Conservation (phyloP, 441 rosid species). For the Gossypium lobatum region DNA sequence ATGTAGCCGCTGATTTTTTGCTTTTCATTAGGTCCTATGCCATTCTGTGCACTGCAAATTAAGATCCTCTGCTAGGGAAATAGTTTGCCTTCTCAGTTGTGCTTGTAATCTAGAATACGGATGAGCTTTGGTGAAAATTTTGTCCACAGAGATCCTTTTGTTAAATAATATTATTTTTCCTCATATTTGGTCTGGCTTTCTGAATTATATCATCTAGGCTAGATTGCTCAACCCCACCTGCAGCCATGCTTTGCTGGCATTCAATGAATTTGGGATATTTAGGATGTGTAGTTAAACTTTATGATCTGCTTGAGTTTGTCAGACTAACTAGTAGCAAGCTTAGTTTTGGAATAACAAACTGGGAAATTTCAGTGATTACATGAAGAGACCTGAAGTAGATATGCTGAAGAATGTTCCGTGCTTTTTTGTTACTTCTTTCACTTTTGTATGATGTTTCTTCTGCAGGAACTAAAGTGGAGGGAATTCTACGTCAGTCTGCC, state of each 20-base stretch:
- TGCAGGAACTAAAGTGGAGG: slow-evolving; percentile 82
- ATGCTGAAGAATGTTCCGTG: not conserved
- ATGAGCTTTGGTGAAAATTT: not conserved
- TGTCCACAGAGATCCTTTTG: not conserved
- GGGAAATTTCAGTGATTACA: slow-evolving; percentile 6
- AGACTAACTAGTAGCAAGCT: not conserved
- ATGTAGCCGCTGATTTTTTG: not conserved
- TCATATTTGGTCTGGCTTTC: not conserved
- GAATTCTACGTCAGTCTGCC: slow-evolving; percentile 88
- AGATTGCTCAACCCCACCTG: not conserved
- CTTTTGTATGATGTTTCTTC: slow-evolving; percentile 17
- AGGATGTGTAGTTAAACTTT: not conserved
- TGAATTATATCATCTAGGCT: not conserved
- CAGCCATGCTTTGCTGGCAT: slow-evolving; percentile 2
- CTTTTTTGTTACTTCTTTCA: slow-evolving; percentile 6
- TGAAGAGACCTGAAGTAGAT: not conserved
- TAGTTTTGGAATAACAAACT: slow-evolving; percentile 4
- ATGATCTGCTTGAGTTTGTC: slow-evolving; percentile 1
- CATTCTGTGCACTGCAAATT: not conserved
- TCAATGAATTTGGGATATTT: not conserved
- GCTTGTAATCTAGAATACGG: not conserved
- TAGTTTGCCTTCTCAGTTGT: not conserved
- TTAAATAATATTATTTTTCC: not conserved
- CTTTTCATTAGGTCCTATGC: not conserved
- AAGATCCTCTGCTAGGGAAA: not conserved